Conservation (phyloP, 805 yeast species). For the Wickerhamiella azymoides region DNA sequence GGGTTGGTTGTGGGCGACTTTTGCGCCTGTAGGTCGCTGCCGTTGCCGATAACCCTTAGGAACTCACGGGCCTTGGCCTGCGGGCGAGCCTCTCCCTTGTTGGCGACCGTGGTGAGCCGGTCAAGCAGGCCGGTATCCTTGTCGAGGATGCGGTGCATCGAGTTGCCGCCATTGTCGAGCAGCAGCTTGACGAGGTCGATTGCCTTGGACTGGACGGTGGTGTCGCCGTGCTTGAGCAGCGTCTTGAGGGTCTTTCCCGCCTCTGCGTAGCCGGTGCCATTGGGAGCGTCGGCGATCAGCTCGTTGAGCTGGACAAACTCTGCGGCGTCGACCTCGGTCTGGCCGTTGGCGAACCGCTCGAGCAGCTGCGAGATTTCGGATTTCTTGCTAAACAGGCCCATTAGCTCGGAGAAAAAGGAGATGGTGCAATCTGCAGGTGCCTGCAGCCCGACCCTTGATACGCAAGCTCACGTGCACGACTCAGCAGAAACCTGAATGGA, state of each 20-base stretch:
- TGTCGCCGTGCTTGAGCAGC: conserved; percentile 1
- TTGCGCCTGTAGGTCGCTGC: neutral
- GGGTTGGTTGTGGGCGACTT: neutral
- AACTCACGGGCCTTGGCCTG: conserved; percentile 5
- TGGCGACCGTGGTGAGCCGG: neutral
- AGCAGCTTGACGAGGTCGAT: conserved; percentile 1
- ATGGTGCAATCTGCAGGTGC: neutral
- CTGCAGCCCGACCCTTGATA: neutral
- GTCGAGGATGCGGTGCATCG: conserved; percentile 1
- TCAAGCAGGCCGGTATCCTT: conserved; percentile 2
- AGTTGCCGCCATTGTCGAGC: conserved; percentile 4
- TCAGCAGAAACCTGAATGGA: neutral
- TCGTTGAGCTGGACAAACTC: conserved; percentile 7
- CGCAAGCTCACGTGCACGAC: neutral
- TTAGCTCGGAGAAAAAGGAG: no score
- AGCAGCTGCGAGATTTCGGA: conserved; percentile 4
- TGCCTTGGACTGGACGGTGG: neutral
- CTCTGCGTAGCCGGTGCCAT: neutral
- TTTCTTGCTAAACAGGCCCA: conserved; percentile 2
- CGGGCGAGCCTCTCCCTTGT: conserved; percentile 6
- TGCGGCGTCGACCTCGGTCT: conserved; percentile 1
- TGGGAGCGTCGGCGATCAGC: neutral
- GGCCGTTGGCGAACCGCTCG: conserved; percentile 2
- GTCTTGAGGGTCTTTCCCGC: conserved; percentile 4
- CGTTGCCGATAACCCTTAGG: neutral